A percentile compares a stretch with the other conserved stretches of the same genome.
Conservation (phyloP, 257 asterid species). For the Solanum corneliomulleri region DNA sequence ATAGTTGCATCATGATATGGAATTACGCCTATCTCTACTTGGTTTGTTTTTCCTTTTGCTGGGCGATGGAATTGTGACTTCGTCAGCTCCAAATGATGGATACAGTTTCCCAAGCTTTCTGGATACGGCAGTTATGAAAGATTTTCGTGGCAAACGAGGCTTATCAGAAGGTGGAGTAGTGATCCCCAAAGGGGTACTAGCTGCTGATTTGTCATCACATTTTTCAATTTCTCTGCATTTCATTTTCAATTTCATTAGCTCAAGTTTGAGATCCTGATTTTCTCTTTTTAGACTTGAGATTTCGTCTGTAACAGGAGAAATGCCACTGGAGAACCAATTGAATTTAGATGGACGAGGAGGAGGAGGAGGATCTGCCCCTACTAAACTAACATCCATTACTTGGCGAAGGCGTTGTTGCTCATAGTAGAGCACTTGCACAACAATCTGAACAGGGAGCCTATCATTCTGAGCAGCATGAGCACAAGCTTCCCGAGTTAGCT, state of each 20-base stretch:
- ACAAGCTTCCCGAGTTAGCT: conserved; percentile 83
- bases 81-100: conserved; percentile 22
- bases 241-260: conserved; percentile 47
- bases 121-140: conserved; percentile 60
- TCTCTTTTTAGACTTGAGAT: conserved; percentile 35
- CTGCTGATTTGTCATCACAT: conserved; percentile 12
- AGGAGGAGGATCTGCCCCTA: conserved; percentile 22
- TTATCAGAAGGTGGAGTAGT: conserved; percentile 25
- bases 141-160: conserved; percentile 54
- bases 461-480: conserved; percentile 93
- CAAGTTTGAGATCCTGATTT: conserved; percentile 64
- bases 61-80: background rate
- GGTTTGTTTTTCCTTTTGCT: conserved; percentile 39
- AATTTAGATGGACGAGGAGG: conserved; percentile 22
- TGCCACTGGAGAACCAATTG: conserved; percentile 12
- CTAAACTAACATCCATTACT: conserved; percentile 32
- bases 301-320: conserved; percentile 28
- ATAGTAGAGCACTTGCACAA: conserved; percentile 80
- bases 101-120: conserved; percentile 48
- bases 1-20: conserved; percentile 44
- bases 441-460: conserved; percentile 75
- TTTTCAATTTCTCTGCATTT: conserved; percentile 45
- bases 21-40: conserved; percentile 51
- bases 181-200: conserved; percentile 19
- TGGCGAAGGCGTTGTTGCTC: conserved; percentile 82